Base-by-base conservation (phyloP, 2,329 filamentous ascomycete genomes). In the Phoma herbarum region DNA sequence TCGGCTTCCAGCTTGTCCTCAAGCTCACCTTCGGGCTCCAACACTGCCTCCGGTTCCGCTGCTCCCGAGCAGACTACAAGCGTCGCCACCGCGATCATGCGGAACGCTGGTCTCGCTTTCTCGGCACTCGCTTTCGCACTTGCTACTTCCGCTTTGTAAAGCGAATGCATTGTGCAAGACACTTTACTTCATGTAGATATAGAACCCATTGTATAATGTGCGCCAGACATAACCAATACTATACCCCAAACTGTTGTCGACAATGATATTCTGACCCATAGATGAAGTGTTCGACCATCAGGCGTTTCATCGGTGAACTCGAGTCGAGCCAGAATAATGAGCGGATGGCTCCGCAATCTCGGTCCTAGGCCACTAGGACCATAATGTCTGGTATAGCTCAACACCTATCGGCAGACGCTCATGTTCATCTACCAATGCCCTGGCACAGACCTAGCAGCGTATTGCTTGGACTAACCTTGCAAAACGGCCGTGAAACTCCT, bases 21-120 rank as follows among this genome's bases (percentile, higher is more conserved):
- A 16, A 25, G 45, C 10, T 43, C 45, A 3, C 14, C 46, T 31
- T 26, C 22, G 16, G 18, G 46, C 4, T 37, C 53, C 2, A 50
- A 25, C 16, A 45, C 9, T 10, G 26, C 39, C n/a, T 56, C 53
- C 4, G 31, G 46, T n/a, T 22, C 29, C 2, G 23, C 46, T 20
- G 9, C 18, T 16, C 46, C 53, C 16, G 46, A 50, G 23, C 46
- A 45, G 25, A 45, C 39, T 11, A 41, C 53, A 25, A 46, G 39
- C 11, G 35, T 18, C 8, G 51, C 51, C 2, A 46, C 31, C 16
- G 18, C 11, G 2, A 9, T n/a, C 3, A 25, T 48, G 20, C 12
- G 39, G 31, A 49, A 39, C 6, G 11, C 23, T n/a, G 22, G 20
- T 4, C 23, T 41, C 16, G 18, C n/a, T n/a, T 3, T 33, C 4